Base-by-base conservation (phyloP, 1,284 basidiomycete species). In the Ganoderma boninense region DNA sequence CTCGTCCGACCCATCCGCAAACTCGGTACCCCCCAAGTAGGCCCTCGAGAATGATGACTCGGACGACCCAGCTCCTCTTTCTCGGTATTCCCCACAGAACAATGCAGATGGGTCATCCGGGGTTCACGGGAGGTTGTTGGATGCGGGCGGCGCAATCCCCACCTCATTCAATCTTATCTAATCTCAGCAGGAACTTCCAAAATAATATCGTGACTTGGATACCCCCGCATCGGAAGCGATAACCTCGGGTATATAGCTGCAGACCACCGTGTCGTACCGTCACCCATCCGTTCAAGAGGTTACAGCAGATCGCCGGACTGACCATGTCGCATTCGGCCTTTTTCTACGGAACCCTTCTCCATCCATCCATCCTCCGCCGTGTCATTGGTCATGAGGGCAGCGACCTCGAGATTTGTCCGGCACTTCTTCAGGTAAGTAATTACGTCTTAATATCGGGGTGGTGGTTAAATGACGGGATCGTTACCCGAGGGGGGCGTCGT, bases 311-410 rank as follows among this genome's bases (percentile, higher is more conserved):
- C 57, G 8, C 18, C 18, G 20, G 38, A 60, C n/a, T 40, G 57
- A 40, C 57, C 7, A 73, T 71, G 68, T 70, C 70, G 1, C 54
- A 74, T 52, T 81, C 84, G 69, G 93, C 93, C 5, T 97, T 97
- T 82, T 96, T 96, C 84, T 96, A 97, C 79, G 96, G 96, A 38
- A 95, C 93, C 0, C 80, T 90, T 6, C 80, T 88, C 71, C 86
- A 88, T 57, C 87, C 88, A 1, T 81, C 82, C 5, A 86, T 90
- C 71, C 80, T 90, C n/a, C 78, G 78, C 10, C 81, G 88, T 18
- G 89, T 90, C 13, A 83, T 90, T 42, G 86, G 85, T 1, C 84
- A 86, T 68, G 75, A 83, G 26, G 84, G 84, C 23, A 72, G 77
- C 7, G 77, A 83, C 44, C 80, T 89, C 8, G 74, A 80, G 23